phyloP scores from a whole-genome alignment of 177 flowering plant species.

The Vitis hybrid region DNA sequence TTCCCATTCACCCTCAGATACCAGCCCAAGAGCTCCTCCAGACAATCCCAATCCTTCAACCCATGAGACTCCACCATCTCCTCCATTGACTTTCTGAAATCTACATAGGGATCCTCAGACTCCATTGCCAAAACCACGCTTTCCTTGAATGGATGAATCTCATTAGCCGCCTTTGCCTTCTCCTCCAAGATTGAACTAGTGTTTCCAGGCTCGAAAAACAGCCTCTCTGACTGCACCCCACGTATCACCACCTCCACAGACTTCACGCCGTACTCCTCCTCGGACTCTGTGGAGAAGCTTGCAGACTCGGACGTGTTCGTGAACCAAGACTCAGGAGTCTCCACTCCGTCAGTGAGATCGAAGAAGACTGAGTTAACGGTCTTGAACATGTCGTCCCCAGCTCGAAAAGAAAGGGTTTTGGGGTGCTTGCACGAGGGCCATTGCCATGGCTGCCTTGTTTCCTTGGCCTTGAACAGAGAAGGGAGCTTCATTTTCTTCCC shows the following conservation, averaged over 20 bases:
- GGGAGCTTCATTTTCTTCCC: constrained; percentile 29
- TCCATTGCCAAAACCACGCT: constrained; percentile 56
- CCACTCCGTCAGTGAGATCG: constrained; percentile 12
- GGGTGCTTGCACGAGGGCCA: constrained; percentile 35
- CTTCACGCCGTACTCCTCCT: constrained; percentile 17
- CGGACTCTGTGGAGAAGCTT: constrained; percentile 21
- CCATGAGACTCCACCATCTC: constrained; percentile 74
- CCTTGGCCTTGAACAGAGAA: constrained; percentile 28
- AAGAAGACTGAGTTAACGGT: constrained; percentile 36
- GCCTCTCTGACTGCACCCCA: constrained; percentile 39
- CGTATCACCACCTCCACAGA: constrained; percentile 28
- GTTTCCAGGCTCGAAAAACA: constrained; percentile 52
- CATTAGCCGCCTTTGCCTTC: constrained; percentile 1
- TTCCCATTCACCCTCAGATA: constrained; percentile 54
- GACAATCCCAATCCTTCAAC: constrained; percentile 57
- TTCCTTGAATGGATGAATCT: constrained; percentile 31
- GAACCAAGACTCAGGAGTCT: constrained; percentile 26
- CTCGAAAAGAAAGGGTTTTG: constrained; percentile 34
- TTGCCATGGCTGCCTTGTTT: constrained; percentile 17
- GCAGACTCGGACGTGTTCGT: constrained; percentile 26
- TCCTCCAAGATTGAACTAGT: constrained; percentile 42
- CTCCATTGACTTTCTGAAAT: constrained; percentile 71
- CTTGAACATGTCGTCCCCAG: constrained; percentile 24
- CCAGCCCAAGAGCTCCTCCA: constrained; percentile 62
- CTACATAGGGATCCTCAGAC: constrained; percentile 60